phyloP scores from a whole-genome alignment of 1,139 yeast species.

The Diutina mesorugosa region DNA sequence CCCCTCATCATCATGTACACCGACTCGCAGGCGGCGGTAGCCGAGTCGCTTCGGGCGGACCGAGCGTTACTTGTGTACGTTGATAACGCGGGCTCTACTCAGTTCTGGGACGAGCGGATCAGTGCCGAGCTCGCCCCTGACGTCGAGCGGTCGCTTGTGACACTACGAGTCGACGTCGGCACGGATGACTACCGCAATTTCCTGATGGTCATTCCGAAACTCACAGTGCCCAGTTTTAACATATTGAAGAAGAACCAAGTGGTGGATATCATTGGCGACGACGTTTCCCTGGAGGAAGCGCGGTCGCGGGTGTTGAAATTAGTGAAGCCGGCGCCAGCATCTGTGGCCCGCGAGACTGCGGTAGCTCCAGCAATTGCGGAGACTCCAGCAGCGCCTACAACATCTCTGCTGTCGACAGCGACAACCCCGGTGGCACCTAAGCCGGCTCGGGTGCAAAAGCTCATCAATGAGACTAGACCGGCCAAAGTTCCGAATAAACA shows the following conservation, averaged over 20 bases:
- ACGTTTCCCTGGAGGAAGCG: not conserved
- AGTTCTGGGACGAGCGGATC: not conserved
- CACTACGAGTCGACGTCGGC: not conserved
- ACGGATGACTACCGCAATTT: not conserved
- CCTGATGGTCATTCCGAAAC: not conserved
- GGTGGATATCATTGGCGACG: not conserved
- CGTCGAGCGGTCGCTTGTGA: not conserved
- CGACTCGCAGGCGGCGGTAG: constrained; percentile 1
- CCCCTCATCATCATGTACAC: not conserved
- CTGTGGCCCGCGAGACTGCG: not conserved
- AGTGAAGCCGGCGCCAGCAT: not conserved
- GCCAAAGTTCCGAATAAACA: not conserved
- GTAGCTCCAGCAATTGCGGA: not conserved
- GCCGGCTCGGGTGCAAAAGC: not conserved
- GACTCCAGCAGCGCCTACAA: not conserved
- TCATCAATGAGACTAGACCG: not conserved
- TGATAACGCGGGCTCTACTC: not conserved
- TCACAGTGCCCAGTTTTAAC: not conserved
- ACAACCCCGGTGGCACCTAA: not conserved
- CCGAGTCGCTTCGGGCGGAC: not conserved
- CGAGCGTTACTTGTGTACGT: not conserved
- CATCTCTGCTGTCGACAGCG: not conserved
- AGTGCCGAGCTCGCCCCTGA: not conserved
- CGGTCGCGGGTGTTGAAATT: not conserved
- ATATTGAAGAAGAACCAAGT: not conserved